Evolutionary conservation across 768 basidiomycete species (phyloP), one percentile per base, ranked within the genome.

Genomic region (Gautieria morchelliformis): DNA sequence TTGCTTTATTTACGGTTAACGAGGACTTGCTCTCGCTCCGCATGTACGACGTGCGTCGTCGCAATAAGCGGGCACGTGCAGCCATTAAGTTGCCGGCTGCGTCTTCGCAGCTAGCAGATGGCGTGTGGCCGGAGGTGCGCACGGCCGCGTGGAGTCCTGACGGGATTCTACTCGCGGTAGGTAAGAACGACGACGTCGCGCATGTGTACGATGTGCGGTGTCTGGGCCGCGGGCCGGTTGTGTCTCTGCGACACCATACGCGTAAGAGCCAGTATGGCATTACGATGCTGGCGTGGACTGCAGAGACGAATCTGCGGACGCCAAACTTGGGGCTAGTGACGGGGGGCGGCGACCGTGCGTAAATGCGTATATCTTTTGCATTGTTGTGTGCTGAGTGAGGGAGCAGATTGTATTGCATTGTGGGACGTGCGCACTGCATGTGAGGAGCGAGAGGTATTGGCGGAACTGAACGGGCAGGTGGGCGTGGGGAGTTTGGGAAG

Each of bases 401-500:
- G 22, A 45, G 35, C 59, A 87, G 85, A 85, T n/a, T 85, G 83
- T 63, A 76, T 89, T 10, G 75, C 85, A 27, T 61, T 85, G 37
- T 89, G 85, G 85, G 78, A 87, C 63, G 76, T 82, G 6, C 67
- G 71, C 24, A 64, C 69, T n/a, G 72, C 79, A 73, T 52, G 63
- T 67, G 3, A 57, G 61, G 3, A 80, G 83, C 65, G 83, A 80
- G 15, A 67, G 2, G 65, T 79, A 9, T 61, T 87, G 14, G 83
- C 78, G 5, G 73, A 80, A 61, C 74, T 75, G 5, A 71, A 75
- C 60, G 78, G 56, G 33, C 46, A 48, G 19, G 46, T 77, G 12
- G 84, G 87, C 62, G 71, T 87, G 24, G 79, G 73, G 0, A 68
- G 75, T 58, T 86, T 87, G 64, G 86, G 86, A 5, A 78, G 86